phyloP scores from a whole-genome alignment of 768 basidiomycete species.

The Lepiota venenata region DNA sequence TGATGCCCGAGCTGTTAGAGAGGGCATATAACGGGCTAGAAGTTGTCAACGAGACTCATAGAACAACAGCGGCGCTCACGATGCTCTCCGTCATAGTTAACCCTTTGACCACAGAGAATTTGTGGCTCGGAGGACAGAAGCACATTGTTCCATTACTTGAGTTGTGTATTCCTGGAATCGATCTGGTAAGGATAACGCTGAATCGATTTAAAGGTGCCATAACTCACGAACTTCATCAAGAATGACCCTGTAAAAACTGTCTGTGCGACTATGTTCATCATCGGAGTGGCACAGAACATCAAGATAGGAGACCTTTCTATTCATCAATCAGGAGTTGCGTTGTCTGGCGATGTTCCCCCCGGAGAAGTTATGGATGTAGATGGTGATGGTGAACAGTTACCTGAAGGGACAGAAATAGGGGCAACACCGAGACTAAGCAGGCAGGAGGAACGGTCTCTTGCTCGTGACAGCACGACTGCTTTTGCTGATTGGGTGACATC shows the following conservation, averaged over 20 bases:
- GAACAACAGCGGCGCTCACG: conserved; percentile 88
- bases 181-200: conserved; percentile 51
- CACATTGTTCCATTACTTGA: conserved; percentile 87
- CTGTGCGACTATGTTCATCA: conserved; percentile 77
- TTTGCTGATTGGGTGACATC: conserved; percentile 85
- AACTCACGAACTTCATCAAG: conserved; percentile 28
- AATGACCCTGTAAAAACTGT: conserved; percentile 82
- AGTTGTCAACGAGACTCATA: conserved; percentile 90
- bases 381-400: conserved; percentile 40
- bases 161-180: conserved; percentile 88
- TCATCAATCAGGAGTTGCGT: conserved; percentile 51
- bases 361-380: conserved; percentile 56
- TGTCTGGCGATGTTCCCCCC: conserved; percentile 49
- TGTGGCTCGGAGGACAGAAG: conserved; percentile 87
- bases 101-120: conserved; percentile 69
- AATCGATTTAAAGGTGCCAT: not conserved
- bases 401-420: conserved; percentile 47
- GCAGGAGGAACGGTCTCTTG: conserved; percentile 69
- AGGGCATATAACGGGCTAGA: conserved; percentile 91
- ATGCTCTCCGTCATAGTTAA: conserved; percentile 76
- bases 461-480: conserved; percentile 72
- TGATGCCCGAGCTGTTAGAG: conserved; percentile 91
- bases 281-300: conserved; percentile 68
- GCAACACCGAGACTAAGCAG: conserved; percentile 41
- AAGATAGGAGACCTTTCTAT: conserved; percentile 76